Evolutionary conservation across 805 yeast species (phyloP).

Genomic region (Spencermartinsiella europaea): DNA sequence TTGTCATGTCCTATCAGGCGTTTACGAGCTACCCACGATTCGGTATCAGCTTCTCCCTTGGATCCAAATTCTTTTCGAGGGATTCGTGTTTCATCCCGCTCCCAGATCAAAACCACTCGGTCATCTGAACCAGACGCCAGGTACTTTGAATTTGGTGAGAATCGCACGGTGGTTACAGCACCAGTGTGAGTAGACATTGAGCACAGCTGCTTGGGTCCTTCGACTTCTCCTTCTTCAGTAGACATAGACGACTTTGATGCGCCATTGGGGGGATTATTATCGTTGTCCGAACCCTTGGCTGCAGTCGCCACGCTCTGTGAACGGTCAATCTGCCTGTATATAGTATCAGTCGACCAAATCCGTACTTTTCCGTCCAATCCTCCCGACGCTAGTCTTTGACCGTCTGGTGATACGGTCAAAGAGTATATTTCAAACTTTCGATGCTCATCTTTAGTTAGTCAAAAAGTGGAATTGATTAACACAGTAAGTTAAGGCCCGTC

Average conservation of each 20-base stretch:
- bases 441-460: conserved; percentile 64
- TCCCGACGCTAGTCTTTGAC: conserved; percentile 83
- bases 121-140: conserved; percentile 96
- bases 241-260: background rate
- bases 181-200: conserved; percentile 96
- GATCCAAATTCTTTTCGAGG: conserved; percentile 65
- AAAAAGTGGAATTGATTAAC: conserved; percentile 12
- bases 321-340: conserved; percentile 45
- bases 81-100: conserved; percentile 63
- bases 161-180: conserved; percentile 89
- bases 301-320: no score
- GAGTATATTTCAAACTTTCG: conserved; percentile 82
- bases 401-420: conserved; percentile 74
- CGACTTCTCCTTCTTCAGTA: background rate
- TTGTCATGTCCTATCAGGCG: conserved; percentile 95
- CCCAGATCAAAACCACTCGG: conserved; percentile 87
- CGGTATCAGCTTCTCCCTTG: conserved; percentile 57
- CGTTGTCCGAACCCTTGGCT: conserved; percentile 6
- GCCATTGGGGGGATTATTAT: conserved; percentile 5
- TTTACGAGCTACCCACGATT: conserved; percentile 92
- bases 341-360: conserved; percentile 85
- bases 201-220: conserved; percentile 52
- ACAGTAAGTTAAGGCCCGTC: background rate
- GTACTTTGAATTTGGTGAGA: conserved; percentile 87
- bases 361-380: conserved; percentile 88